Conservation (phyloP, 2,329 filamentous ascomycete species). For the Cladosporium sp. region DNA sequence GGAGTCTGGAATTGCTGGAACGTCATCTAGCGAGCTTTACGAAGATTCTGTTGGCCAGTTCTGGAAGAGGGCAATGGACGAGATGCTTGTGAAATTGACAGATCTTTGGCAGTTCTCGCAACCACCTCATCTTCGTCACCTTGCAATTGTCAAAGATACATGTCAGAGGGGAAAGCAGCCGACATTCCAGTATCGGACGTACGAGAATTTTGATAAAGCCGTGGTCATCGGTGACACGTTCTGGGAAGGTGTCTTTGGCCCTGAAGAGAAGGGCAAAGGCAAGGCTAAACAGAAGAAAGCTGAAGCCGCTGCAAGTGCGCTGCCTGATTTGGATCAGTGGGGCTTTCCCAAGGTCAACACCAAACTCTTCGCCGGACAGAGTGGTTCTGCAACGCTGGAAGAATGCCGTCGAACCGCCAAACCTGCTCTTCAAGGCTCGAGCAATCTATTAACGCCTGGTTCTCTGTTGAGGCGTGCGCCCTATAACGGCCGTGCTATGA, state of each 20-base stretch:
- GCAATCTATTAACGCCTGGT: neutral
- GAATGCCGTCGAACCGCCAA: conserved; percentile 29
- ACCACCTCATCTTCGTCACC: conserved; percentile 53
- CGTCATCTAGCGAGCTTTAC: conserved; percentile 43
- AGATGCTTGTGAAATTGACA: conserved; percentile 48
- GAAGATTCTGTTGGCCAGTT: conserved; percentile 42
- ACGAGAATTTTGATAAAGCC: conserved; percentile 48
- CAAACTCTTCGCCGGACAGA: conserved; percentile 34
- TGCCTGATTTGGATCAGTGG: conserved; percentile 40
- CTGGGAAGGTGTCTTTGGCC: conserved; percentile 49
- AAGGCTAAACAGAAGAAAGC: conserved; percentile 7
- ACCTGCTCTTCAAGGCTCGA: neutral
- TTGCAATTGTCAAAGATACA: conserved; percentile 54
- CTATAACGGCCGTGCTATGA: neutral
- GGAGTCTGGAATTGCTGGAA: conserved; percentile 44
- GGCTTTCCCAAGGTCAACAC: conserved; percentile 41
- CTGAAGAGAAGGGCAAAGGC: conserved; percentile 31
- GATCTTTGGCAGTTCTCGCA: conserved; percentile 57
- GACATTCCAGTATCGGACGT: conserved; percentile 54
- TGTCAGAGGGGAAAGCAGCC: conserved; percentile 42
- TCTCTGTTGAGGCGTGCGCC: neutral
- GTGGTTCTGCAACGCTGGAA: conserved; percentile 41
- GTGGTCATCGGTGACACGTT: conserved; percentile 47
- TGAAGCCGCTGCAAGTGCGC: conserved; percentile 3
- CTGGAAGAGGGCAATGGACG: conserved; percentile 53